These are phyloP conservation scores for Hebeloma cylindrosporum DNA, from an alignment of 768 basidiomycete genomes.

Conservation along the genomic window DNA sequence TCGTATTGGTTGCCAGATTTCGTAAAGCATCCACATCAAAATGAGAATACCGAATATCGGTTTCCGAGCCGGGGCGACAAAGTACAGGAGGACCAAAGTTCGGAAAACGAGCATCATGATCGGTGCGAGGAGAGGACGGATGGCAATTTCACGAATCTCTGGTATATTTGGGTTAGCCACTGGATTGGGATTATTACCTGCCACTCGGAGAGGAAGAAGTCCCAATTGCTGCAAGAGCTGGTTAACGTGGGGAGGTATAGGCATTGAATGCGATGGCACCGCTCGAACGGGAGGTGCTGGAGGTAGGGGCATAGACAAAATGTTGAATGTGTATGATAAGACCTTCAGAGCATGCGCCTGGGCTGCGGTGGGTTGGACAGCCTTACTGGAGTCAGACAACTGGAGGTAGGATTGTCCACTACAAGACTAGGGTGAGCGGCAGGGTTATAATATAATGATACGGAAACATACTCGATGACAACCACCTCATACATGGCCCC, in stretches of 20 bases:
- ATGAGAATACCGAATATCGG: conserved; percentile 69
- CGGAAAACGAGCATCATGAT: conserved; percentile 67
- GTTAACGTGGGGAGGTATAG: conserved; percentile 54
- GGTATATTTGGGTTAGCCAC: conserved; percentile 29
- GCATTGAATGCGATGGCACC: conserved; percentile 29
- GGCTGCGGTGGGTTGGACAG: conserved; percentile 46
- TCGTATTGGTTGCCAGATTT: conserved; percentile 71
- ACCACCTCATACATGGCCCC: conserved; percentile 43
- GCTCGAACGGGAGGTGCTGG: conserved; percentile 20
- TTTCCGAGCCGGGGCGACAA: conserved; percentile 73
- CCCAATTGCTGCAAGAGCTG: conserved; percentile 65
- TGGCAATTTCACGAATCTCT: conserved; percentile 56
- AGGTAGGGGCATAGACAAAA: conserved; percentile 36
- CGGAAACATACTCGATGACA: conserved; percentile 39
- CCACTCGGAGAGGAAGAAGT: conserved; percentile 49
- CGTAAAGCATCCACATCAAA: conserved; percentile 69
- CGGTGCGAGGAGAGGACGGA: conserved; percentile 69
- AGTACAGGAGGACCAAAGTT: conserved; percentile 68
- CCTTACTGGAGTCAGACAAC: conserved; percentile 40
- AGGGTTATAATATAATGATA: not conserved
- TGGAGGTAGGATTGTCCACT: conserved; percentile 58
- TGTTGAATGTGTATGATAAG: conserved; percentile 56
- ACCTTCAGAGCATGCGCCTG: conserved; percentile 68
- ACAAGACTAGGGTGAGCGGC: conserved; percentile 1
- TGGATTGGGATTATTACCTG: conserved; percentile 35